Base-by-base conservation (phyloP, 257 asterid genomes). In the Ilex asprella region DNA sequence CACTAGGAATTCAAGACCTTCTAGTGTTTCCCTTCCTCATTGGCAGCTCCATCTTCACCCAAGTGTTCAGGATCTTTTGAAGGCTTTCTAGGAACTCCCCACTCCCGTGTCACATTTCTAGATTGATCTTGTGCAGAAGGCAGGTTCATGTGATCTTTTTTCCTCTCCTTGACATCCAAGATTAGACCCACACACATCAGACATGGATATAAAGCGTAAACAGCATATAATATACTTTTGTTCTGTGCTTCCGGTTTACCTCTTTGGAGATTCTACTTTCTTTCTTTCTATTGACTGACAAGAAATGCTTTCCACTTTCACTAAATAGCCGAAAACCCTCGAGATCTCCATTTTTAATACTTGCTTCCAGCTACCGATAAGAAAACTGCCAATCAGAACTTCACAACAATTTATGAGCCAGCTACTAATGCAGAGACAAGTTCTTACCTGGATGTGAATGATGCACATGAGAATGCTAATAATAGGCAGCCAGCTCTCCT, bases 401-500 rank as follows among this genome's bases (percentile, higher is more conserved):
- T 65, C 44, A 62, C 5, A 35, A 35, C 10, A 12, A 4, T 15
- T 49, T 49, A 49, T 12, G 54, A 49, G 54, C n/a, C 14, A 49
- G 16, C 14, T 16, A 35, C 41, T 8, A 35, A 8, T 35, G 41
- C 41, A 35, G 8, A 35, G 5, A 35, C 2, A 35, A 8, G 41
- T 55, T 52, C 47, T 55, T 55, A 93, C 99, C 96, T 89, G 97
- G 70, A 93, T 70, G 79, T 93, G 99, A 69, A 76, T 50, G 59
- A 89, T 84, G 84, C 99, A 83, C 41, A 87, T 79, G 78, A 89
- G 76, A 78, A 93, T 89, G 89, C 99, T 93, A 53, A 89, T 85
- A 62, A 93, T 70, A 46, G 99, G 99, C 76, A 93, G 79, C 97
- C 96, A 93, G 82, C 97, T 89, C 30, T 93, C 99, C 55, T 93